Conservation (phyloP, 1,284 basidiomycete species). For the Cryptococcus sp. region DNA sequence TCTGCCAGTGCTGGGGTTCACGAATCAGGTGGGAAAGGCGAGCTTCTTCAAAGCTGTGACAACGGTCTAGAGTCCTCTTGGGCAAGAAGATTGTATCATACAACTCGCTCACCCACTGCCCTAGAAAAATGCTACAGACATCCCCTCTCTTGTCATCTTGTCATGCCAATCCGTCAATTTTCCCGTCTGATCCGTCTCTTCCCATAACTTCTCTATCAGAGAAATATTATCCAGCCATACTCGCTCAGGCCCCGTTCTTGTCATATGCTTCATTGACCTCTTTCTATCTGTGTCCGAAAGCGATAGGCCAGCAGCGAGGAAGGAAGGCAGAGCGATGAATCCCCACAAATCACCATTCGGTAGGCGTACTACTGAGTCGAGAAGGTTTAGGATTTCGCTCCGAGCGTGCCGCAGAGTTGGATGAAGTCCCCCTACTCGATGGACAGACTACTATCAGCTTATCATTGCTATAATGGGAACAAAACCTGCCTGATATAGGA, state of each 20-base stretch:
- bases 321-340: conserved; percentile 26
- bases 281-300: conserved; percentile 20
- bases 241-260: conserved; percentile 23
- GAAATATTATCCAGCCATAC: conserved; percentile 33
- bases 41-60: too few species aligned
- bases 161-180: conserved; percentile 27
- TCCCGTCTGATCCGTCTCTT: conserved; percentile 27
- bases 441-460: conserved; percentile 13
- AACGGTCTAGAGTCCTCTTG: too few species aligned
- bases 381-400: conserved; percentile 19
- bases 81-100: background rate
- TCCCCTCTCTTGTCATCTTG: conserved; percentile 27
- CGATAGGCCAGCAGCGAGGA: conserved; percentile 21
- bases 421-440: conserved; percentile 26
- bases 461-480: too few species aligned
- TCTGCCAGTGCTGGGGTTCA: too few species aligned
- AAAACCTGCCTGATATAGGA: conserved; percentile 17
- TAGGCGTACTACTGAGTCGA: conserved; percentile 20
- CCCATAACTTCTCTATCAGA: conserved; percentile 30
- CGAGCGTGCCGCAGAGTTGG: conserved; percentile 21
- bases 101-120: background rate
- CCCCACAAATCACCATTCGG: conserved; percentile 26
- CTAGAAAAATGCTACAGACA: conserved; percentile 30
- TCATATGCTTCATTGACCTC: conserved; percentile 18
- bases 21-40: too few species aligned